Conservation (phyloP, 805 yeast species). For the Metschnikowia lochheadii region DNA sequence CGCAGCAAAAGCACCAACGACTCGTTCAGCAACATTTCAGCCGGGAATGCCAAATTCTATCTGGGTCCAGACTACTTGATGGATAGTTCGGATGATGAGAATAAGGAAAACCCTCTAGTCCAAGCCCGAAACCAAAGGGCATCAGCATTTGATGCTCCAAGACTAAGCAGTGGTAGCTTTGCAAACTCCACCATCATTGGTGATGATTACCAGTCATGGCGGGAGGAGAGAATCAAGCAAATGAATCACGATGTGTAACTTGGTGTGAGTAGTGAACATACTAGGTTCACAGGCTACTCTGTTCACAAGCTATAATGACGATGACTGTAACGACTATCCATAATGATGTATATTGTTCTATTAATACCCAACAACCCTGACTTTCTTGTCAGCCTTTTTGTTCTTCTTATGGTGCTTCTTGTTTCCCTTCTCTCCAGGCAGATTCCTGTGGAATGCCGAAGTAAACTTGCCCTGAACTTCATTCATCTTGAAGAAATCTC, state of each 20-base stretch:
- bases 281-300: background rate
- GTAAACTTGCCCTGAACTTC: constrained; percentile 58
- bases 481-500: constrained; percentile 75
- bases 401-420: constrained; percentile 75
- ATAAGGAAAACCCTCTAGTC: constrained; percentile 15
- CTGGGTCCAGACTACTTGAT: background rate
- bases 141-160: background rate
- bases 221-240: constrained; percentile 31
- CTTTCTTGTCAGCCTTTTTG: constrained; percentile 56
- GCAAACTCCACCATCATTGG: constrained; percentile 38
- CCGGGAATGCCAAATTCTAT: background rate
- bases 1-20: background rate
- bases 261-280: background rate
- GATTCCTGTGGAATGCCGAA: constrained; percentile 68
- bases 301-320: background rate
- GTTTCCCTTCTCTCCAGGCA: constrained; percentile 24
- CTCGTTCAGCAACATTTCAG: background rate
- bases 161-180: constrained; percentile 22
- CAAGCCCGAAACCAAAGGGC: constrained; percentile 6
- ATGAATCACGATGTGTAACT: constrained; percentile 6
- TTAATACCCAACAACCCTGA: constrained; percentile 17
- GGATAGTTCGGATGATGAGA: constrained; percentile 3
- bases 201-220: constrained; percentile 40
- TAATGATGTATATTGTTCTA: background rate
- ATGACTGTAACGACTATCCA: background rate